These are phyloP conservation scores for Phyllachora maydis DNA, from an alignment of 2,329 filamentous ascomycete genomes.

Conservation along the genomic window DNA sequence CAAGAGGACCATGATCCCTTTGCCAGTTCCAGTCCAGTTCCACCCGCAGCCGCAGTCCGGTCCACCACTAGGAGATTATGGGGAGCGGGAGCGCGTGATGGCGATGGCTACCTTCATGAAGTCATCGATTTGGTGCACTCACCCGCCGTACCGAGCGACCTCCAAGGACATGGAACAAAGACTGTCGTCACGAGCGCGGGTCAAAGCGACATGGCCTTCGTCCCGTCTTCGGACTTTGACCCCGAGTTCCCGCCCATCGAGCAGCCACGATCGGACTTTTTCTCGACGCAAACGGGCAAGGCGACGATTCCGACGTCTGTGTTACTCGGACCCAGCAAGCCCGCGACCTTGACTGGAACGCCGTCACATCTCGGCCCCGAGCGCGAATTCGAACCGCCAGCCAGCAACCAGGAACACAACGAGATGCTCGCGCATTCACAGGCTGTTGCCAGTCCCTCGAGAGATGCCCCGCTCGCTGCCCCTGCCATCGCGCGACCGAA, in stretches of 20 bases:
- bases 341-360: too few relatives aligned
- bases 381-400: slow-evolving; percentile 8
- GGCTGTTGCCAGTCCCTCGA: too few relatives aligned
- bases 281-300: too few relatives aligned
- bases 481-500: slow-evolving; percentile 31
- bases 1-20: slow-evolving; percentile 17
- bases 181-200: too few relatives aligned
- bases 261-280: too few relatives aligned
- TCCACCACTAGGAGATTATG: slow-evolving; percentile 31
- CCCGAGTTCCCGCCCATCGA: too few relatives aligned
- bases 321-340: too few relatives aligned
- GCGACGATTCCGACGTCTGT: too few relatives aligned
- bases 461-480: background rate
- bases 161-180: too few relatives aligned
- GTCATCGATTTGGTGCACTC: slow-evolving; percentile 36
- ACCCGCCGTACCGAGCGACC: slow-evolving; percentile 10
- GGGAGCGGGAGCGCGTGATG: slow-evolving; percentile 48
- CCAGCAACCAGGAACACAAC: slow-evolving; percentile 12
- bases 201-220: too few relatives aligned
- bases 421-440: slow-evolving; percentile 6
- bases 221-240: too few relatives aligned
- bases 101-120: slow-evolving; percentile 40
- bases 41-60: slow-evolving; percentile 5
- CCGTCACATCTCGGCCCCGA: too few relatives aligned
- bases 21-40: slow-evolving; percentile 7